Evolutionary conservation across 768 basidiomycete species (phyloP).

Genomic region (Trametes villosa): DNA sequence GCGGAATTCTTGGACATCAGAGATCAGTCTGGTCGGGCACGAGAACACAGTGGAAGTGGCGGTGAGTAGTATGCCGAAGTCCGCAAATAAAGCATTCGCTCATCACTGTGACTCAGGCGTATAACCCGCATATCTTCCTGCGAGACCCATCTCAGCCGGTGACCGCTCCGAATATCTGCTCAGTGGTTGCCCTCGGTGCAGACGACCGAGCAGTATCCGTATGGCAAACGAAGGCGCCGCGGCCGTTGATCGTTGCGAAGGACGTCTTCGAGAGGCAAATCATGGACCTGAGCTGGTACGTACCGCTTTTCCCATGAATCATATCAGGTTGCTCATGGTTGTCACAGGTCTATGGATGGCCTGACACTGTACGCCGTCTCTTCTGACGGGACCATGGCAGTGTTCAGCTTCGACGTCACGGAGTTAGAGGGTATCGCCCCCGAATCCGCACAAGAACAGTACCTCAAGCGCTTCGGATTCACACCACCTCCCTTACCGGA

Average conservation of each 20-base stretch:
- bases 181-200: constrained; percentile 91
- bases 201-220: constrained; percentile 93
- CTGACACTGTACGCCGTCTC: constrained; percentile 92
- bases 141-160: constrained; percentile 70
- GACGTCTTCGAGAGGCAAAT: constrained; percentile 95
- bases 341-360: constrained; percentile 86
- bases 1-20: constrained; percentile 85
- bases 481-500: constrained; percentile 66
- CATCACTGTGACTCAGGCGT: constrained; percentile 53
- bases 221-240: constrained; percentile 93
- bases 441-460: constrained; percentile 72
- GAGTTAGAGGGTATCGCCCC: constrained; percentile 85
- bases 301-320: constrained; percentile 5
- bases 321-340: not conserved
- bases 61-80: constrained; percentile 49
- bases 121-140: constrained; percentile 94
- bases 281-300: constrained; percentile 92
- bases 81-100: not conserved
- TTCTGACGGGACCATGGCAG: constrained; percentile 93
- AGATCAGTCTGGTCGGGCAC: constrained; percentile 95
- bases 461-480: constrained; percentile 83
- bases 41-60: constrained; percentile 97
- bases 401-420: constrained; percentile 79
- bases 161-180: constrained; percentile 83
- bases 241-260: constrained; percentile 90